Conservation (phyloP, 352 stramenopile species). For the Pythium scleroteichum region DNA sequence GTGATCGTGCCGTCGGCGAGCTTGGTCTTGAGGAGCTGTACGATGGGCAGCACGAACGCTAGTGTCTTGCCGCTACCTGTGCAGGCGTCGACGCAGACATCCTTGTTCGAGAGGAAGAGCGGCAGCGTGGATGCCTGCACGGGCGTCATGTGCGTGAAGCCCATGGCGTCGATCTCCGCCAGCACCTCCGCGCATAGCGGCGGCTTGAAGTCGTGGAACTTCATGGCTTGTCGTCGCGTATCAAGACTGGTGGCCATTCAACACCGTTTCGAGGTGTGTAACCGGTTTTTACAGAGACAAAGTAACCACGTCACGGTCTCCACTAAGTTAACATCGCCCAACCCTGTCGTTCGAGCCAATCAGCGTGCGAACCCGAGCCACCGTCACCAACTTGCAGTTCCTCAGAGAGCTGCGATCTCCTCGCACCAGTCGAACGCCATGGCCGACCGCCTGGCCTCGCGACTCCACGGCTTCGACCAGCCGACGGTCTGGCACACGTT, state of each 20-base stretch:
- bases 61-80: conserved; percentile 96
- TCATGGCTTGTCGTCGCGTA: conserved; percentile 36
- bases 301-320: neutral
- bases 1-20: conserved; percentile 63
- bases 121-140: conserved; percentile 92
- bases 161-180: conserved; percentile 66
- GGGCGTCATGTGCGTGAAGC: conserved; percentile 90
- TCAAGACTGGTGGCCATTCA: neutral
- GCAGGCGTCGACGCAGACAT: conserved; percentile 94
- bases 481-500: conserved; percentile 88
- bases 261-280: conserved; percentile 15
- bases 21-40: conserved; percentile 87
- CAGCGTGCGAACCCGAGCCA: conserved; percentile 3
- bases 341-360: conserved; percentile 15
- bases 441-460: conserved; percentile 58
- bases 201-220: conserved; percentile 83
- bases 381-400: conserved; percentile 9
- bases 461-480: conserved; percentile 72
- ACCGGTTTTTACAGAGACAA: conserved; percentile 16
- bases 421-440: conserved; percentile 28
- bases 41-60: conserved; percentile 93
- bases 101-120: conserved; percentile 93
- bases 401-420: neutral
- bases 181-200: conserved; percentile 76
- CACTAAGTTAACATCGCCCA: conserved; percentile 1